phyloP scores from a whole-genome alignment of 768 basidiomycete species.

The Serpula lacrymans region DNA sequence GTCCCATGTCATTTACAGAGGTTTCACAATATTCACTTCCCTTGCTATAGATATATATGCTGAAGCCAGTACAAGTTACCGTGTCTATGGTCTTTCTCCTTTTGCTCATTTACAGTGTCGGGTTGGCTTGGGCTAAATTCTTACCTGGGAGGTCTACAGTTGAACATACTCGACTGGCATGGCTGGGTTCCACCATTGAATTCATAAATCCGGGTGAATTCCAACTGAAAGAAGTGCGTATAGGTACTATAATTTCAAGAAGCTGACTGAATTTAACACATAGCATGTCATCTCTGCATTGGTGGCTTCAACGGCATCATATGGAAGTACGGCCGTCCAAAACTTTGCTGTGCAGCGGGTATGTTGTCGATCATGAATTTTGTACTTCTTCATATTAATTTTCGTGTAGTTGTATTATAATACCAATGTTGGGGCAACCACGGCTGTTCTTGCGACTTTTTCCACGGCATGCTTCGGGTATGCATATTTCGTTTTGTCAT shows the following conservation, averaged over 20 bases:
- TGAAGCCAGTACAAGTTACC: constrained; percentile 51
- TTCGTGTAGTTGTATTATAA: constrained; percentile 53
- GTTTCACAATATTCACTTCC: constrained; percentile 1
- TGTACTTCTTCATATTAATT: neutral
- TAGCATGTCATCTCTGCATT: constrained; percentile 58
- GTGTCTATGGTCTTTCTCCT: constrained; percentile 58
- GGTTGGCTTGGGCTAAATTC: constrained; percentile 47
- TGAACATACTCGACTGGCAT: constrained; percentile 40
- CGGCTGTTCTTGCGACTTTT: constrained; percentile 59
- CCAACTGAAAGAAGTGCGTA: constrained; percentile 51
- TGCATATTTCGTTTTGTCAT: constrained; percentile 7
- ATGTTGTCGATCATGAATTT: constrained; percentile 9
- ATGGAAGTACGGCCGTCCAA: constrained; percentile 48
- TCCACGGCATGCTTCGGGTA: constrained; percentile 64
- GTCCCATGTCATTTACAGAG: neutral
- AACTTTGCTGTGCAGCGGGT: constrained; percentile 64
- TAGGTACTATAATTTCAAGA: neutral
- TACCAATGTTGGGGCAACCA: constrained; percentile 50
- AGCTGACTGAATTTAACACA: neutral
- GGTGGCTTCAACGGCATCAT: constrained; percentile 54
- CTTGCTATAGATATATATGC: constrained; percentile 47
- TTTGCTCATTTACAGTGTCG: constrained; percentile 50
- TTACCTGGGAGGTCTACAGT: constrained; percentile 41
- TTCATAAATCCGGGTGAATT: constrained; percentile 61
- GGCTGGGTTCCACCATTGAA: constrained; percentile 37